A percentile compares a stretch with the other conserved stretches of the same genome.
Evolutionary conservation across 78 protist species (phyloP).

Genomic region (Dictyostelium capitatum): DNA sequence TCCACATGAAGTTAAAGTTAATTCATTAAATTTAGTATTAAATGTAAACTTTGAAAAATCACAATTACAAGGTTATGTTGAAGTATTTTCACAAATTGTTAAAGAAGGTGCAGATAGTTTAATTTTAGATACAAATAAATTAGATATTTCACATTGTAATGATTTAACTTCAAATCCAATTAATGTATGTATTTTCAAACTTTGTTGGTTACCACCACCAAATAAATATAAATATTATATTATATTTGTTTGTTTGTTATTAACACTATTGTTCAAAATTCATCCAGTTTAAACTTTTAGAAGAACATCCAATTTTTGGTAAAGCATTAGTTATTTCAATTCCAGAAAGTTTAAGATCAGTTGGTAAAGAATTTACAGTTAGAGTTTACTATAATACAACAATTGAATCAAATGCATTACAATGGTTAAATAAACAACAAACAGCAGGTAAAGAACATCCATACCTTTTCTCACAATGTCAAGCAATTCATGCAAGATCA

Average conservation of each 20-base stretch:
- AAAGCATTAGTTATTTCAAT: conserved; percentile 39
- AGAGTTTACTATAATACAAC: conserved; percentile 79
- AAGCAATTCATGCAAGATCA: conserved; percentile 93
- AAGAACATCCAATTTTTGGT: conserved; percentile 70
- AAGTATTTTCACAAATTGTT: conserved; percentile 34
- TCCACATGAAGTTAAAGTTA: conserved; percentile 58
- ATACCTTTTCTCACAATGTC: conserved; percentile 88
- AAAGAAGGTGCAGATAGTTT: conserved; percentile 52
- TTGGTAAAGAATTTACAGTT: conserved; percentile 60
- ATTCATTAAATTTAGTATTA: conserved; percentile 55
- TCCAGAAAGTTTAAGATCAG: conserved; percentile 40
- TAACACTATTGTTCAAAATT: background rate
- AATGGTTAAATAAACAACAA: conserved; percentile 81
- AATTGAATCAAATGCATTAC: conserved; percentile 70
- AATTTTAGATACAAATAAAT: conserved; percentile 72
- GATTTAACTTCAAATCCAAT: conserved; percentile 37
- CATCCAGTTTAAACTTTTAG: conserved; percentile 28
- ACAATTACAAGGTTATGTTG: conserved; percentile 69
- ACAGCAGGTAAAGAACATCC: conserved; percentile 90
- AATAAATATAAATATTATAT: background rate
- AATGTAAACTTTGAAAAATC: conserved; percentile 58
- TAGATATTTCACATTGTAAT: conserved; percentile 23
- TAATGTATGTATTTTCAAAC: conserved; percentile 37
- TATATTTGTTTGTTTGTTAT: background rate
- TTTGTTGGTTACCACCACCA: background rate